Evolutionary conservation across 163 green algal species (phyloP).

Genomic region (Coccomyxa subellipsoidea): DNA sequence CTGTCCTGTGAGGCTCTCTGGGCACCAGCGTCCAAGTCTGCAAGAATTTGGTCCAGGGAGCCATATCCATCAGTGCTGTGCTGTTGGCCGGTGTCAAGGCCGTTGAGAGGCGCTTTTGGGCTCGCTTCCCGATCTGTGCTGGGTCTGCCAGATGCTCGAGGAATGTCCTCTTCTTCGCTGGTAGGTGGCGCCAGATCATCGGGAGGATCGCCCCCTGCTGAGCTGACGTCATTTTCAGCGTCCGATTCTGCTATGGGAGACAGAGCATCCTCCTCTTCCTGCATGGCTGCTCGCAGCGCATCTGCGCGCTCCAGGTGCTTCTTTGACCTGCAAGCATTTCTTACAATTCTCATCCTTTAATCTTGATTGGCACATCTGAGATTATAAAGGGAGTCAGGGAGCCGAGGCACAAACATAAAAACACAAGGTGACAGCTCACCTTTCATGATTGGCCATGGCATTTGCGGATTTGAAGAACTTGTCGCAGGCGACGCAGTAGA

Average conservation of each 20-base stretch:
- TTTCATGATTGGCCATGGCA: slow-evolving; percentile 87
- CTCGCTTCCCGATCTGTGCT: neutral
- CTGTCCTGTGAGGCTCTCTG: neutral
- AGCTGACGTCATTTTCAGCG: neutral
- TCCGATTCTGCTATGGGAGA: neutral
- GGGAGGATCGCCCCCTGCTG: slow-evolving; percentile 1
- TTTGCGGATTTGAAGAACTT: slow-evolving; percentile 91
- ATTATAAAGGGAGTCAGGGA: neutral
- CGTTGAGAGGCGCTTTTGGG: neutral
- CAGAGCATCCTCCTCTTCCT: slow-evolving; percentile 57
- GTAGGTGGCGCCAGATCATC: neutral
- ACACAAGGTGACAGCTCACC: slow-evolving; percentile 19
- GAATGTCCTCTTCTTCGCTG: neutral
- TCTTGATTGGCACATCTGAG: too few relatives aligned
- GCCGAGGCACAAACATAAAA: neutral
- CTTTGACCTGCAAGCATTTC: slow-evolving; percentile 50
- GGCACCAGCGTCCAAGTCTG: neutral
- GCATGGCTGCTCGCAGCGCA: slow-evolving; percentile 54
- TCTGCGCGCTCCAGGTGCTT: slow-evolving; percentile 74
- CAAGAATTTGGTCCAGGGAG: neutral
- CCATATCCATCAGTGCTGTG: neutral
- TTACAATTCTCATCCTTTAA: neutral
- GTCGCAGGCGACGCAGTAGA: slow-evolving; percentile 80
- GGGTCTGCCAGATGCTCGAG: neutral
- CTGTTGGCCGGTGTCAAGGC: neutral